Conservation (phyloP, 2,329 filamentous ascomycete genomes). For the Dothiorella sarmentorum region DNA sequence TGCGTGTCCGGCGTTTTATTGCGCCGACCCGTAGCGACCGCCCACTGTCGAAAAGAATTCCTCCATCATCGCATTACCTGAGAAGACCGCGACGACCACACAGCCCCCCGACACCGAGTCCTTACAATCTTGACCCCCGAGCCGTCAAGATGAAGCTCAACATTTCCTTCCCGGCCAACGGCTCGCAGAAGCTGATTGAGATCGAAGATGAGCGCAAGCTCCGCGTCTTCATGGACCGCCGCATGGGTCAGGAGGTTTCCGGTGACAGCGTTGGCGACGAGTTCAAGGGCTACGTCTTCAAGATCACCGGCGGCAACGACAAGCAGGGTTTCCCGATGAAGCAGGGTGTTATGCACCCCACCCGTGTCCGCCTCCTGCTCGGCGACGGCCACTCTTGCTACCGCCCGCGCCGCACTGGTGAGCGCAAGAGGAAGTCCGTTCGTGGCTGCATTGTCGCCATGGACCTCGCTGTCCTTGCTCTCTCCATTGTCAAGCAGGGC, state of each 20-base stretch:
- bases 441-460: constrained; percentile 97
- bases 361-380: constrained; percentile 96
- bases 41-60: constrained; percentile 15
- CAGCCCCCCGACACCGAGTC: constrained; percentile 12
- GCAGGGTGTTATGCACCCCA: constrained; percentile 99
- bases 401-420: constrained; percentile 93
- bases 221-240: constrained; percentile 97
- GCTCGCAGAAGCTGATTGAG: constrained; percentile 99
- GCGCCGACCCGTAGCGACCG: constrained; percentile 18
- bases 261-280: constrained; percentile 96
- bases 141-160: constrained; percentile 66
- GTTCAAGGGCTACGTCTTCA: constrained; percentile 99
- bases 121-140: constrained; percentile 16
- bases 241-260: constrained; percentile 88
- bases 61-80: constrained; percentile 6
- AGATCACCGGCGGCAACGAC: constrained; percentile 99
- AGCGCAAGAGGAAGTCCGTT: constrained; percentile 99
- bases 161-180: constrained; percentile 93
- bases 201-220: constrained; percentile 99
- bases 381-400: constrained; percentile 98
- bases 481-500: constrained; percentile 97
- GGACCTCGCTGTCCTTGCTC: constrained; percentile 91
- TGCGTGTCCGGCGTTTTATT: background rate
- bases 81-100: constrained; percentile 18
- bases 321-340: constrained; percentile 99